These are phyloP conservation scores for Spirogloea muscicola DNA, from an alignment of 139 green algal species.

Conservation along the genomic window DNA sequence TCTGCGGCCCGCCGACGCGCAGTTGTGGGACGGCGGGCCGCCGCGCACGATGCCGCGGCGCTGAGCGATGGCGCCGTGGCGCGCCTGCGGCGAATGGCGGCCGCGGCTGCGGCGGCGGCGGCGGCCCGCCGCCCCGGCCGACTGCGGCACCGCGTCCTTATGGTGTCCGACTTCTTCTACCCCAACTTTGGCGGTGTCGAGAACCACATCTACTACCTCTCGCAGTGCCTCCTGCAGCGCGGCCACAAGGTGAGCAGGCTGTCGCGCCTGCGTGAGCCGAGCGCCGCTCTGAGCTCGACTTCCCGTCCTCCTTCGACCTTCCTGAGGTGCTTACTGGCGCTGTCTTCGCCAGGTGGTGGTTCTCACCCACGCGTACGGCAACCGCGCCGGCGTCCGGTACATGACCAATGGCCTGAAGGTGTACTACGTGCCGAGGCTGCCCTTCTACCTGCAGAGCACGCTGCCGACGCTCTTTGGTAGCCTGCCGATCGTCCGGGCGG, in stretches of 20 bases:
- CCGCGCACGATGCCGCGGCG: too few species aligned
- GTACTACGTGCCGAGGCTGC: slow-evolving; percentile 80
- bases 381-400: slow-evolving; percentile 71
- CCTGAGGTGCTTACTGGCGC: neutral
- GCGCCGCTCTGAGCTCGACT: too few species aligned
- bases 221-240: slow-evolving; percentile 74
- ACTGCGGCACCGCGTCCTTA: slow-evolving; percentile 43
- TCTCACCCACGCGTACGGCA: slow-evolving; percentile 73
- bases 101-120: too few species aligned
- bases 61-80: too few species aligned
- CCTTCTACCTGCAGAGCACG: slow-evolving; percentile 67
- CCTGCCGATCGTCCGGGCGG: slow-evolving; percentile 60
- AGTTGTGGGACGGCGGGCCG: too few species aligned
- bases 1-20: too few species aligned
- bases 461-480: slow-evolving; percentile 67
- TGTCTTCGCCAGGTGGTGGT: slow-evolving; percentile 64
- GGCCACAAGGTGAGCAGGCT: slow-evolving; percentile 80
- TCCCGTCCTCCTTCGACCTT: neutral
- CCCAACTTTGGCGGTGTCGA: slow-evolving; percentile 93
- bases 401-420: slow-evolving; percentile 94
- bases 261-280: too few species aligned
- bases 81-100: too few species aligned
- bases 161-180: slow-evolving; percentile 98
- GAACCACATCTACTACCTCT: slow-evolving; percentile 92
- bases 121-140: too few species aligned